A percentile compares a stretch with the other conserved stretches of the same genome.
These are phyloP conservation scores for Rosellinia necatrix DNA, from an alignment of 2,329 filamentous ascomycete species.

Conservation along the genomic window DNA sequence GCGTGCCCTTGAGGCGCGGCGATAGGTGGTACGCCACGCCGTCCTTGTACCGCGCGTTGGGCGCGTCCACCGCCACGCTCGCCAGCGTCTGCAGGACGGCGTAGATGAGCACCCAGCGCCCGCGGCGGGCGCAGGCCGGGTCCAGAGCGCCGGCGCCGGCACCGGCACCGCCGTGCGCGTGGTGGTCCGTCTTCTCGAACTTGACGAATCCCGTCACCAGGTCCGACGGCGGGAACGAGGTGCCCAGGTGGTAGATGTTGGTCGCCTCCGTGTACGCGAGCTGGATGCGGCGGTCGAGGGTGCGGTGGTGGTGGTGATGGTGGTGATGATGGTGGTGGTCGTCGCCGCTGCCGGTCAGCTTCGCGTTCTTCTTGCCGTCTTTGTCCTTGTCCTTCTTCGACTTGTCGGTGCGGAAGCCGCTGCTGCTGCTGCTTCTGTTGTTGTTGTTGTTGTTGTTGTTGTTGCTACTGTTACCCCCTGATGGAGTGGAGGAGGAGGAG, in stretches of 20 bases:
- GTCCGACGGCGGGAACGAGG: constrained; percentile 56
- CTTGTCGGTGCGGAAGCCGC: too few species aligned
- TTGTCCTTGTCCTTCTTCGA: constrained; percentile 40
- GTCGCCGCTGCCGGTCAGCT: constrained; percentile 2
- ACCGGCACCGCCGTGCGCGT: too few species aligned
- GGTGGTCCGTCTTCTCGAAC: constrained; percentile 61
- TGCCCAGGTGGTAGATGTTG: constrained; percentile 61
- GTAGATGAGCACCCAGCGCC: constrained; percentile 66
- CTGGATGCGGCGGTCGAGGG: constrained; percentile 55
- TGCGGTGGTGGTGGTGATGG: too few species aligned
- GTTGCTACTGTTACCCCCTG: too few species aligned
- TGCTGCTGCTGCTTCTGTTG: too few species aligned
- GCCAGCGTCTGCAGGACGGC: constrained; percentile 64
- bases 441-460: too few species aligned
- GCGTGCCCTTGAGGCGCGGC: constrained; percentile 55
- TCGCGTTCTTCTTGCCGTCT: constrained; percentile 39
- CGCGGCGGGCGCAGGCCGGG: constrained; percentile 59
- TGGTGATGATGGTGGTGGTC: too few species aligned
- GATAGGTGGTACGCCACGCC: constrained; percentile 61
- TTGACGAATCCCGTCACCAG: constrained; percentile 60
- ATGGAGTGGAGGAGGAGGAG: too few species aligned
- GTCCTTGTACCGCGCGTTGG: constrained; percentile 55
- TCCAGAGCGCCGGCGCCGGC: constrained; percentile 55
- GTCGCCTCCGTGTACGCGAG: constrained; percentile 64
- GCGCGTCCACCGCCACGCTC: constrained; percentile 62